phyloP scores from a whole-genome alignment of 805 yeast genomes.

The Starmerella floris region DNA sequence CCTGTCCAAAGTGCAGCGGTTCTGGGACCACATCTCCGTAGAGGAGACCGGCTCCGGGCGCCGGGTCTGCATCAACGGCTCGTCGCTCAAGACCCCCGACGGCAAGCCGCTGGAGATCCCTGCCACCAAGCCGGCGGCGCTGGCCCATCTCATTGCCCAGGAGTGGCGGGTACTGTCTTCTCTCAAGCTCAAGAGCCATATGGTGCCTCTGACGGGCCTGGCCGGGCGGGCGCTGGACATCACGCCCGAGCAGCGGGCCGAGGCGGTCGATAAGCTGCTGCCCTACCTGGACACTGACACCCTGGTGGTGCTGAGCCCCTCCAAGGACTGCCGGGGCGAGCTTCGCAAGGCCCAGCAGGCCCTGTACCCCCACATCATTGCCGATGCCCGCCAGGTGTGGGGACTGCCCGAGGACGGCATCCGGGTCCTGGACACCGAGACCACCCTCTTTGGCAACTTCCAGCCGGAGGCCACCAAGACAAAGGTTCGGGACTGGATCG shows the following conservation, averaged over 20 bases:
- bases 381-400: slow-evolving; percentile 48
- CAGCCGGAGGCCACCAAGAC: slow-evolving; percentile 49
- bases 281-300: slow-evolving; percentile 92
- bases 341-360: slow-evolving; percentile 70
- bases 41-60: slow-evolving; percentile 28
- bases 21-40: slow-evolving; percentile 66
- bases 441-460: slow-evolving; percentile 65
- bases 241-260: slow-evolving; percentile 40
- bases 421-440: slow-evolving; percentile 62
- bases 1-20: slow-evolving; percentile 31
- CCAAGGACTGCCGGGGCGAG: slow-evolving; percentile 66
- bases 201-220: slow-evolving; percentile 77
- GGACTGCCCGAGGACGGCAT: slow-evolving; percentile 28
- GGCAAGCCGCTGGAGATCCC: slow-evolving; percentile 65
- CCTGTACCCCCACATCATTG: slow-evolving; percentile 60
- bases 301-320: slow-evolving; percentile 70
- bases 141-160: slow-evolving; percentile 66
- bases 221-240: slow-evolving; percentile 80
- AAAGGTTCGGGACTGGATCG: slow-evolving; percentile 54
- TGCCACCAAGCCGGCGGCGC: slow-evolving; percentile 28
- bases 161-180: slow-evolving; percentile 72
- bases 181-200: slow-evolving; percentile 56
- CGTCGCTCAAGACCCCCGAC: slow-evolving; percentile 70
- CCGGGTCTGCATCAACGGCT: slow-evolving; percentile 55
- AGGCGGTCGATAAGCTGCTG: slow-evolving; percentile 47